Percentiles rank a stretch among this genome's conserved stretches.
Evolutionary conservation across 116 monocot species (phyloP).

Genomic region (Thalassia testudinum): DNA sequence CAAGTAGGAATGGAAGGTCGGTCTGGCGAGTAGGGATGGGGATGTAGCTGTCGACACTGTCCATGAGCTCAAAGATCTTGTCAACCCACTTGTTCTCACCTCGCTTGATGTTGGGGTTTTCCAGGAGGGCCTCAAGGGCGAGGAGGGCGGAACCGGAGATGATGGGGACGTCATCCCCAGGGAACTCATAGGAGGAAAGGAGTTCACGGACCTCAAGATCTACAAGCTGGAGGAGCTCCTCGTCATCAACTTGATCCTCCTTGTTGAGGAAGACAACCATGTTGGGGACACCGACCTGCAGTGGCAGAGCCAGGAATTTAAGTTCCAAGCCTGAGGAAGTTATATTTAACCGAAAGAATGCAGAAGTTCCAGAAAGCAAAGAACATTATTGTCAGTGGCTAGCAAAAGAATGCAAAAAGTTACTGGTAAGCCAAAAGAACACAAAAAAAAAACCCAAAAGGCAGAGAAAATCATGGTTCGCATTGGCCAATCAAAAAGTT

Average conservation of each 20-base stretch:
- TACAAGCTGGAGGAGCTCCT: conserved; percentile 86
- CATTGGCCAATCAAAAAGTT: no score
- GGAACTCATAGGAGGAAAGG: conserved; percentile 68
- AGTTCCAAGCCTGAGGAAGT: no score
- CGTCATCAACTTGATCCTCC: conserved; percentile 88
- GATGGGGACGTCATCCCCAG: conserved; percentile 89
- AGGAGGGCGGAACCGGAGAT: conserved; percentile 81
- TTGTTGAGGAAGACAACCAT: conserved; percentile 94
- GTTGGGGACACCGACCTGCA: conserved; percentile 86
- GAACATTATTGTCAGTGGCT: no score
- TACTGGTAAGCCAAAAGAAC: no score
- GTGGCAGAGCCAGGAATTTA: conserved; percentile 1
- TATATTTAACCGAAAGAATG: no score
- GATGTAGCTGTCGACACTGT: conserved; percentile 70
- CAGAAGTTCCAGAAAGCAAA: no score
- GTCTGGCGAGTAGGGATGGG: conserved; percentile 78
- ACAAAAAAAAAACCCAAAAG: no score
- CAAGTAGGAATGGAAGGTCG: conserved; percentile 82
- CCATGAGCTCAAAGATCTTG: conserved; percentile 70
- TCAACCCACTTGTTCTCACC: conserved; percentile 85
- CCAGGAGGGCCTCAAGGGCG: conserved; percentile 70
- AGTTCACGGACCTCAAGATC: conserved; percentile 92
- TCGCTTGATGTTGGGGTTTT: conserved; percentile 54
- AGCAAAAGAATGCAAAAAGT: no score
- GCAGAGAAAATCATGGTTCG: no score